phyloP scores from a whole-genome alignment of 148 eudicot species.

The Rheum nobile region DNA sequence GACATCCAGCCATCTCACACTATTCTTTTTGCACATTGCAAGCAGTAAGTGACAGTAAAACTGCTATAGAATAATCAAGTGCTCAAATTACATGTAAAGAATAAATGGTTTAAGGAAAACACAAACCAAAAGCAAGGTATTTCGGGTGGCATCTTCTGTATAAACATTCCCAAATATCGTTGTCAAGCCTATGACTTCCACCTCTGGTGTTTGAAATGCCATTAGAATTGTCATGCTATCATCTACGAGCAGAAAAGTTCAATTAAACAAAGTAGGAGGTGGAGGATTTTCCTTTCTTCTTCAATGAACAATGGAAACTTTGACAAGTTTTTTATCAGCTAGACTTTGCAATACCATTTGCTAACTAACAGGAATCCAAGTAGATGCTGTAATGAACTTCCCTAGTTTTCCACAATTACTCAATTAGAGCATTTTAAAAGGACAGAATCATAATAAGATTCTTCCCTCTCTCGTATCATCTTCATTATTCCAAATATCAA shows the following conservation, averaged over 20 bases:
- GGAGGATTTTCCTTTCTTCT: not conserved
- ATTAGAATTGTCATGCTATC: slow-evolving; percentile 88
- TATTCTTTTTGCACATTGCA: slow-evolving; percentile 59
- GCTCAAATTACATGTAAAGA: not conserved
- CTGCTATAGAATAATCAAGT: slow-evolving; percentile 9
- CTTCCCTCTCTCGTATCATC: not conserved
- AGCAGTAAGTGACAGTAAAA: slow-evolving; percentile 21
- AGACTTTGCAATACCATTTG: not conserved
- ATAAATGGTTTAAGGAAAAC: slow-evolving; percentile 8
- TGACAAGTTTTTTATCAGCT: not conserved
- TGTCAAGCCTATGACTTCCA: slow-evolving; percentile 78
- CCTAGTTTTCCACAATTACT: not conserved
- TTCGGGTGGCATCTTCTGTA: slow-evolving; percentile 63
- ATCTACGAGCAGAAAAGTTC: slow-evolving; percentile 30
- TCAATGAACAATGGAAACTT: not conserved
- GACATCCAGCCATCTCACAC: slow-evolving; percentile 95
- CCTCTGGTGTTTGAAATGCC: slow-evolving; percentile 75
- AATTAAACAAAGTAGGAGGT: not conserved
- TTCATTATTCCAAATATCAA: not conserved
- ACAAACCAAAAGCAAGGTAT: slow-evolving; percentile 76
- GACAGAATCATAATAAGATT: not conserved
- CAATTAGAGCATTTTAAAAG: not conserved
- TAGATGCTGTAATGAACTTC: not conserved
- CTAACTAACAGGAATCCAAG: not conserved
- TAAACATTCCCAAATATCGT: slow-evolving; percentile 82